Evolutionary conservation across 495 filamentous ascomycete species (phyloP).

Genomic region (Trichoderma virens): DNA sequence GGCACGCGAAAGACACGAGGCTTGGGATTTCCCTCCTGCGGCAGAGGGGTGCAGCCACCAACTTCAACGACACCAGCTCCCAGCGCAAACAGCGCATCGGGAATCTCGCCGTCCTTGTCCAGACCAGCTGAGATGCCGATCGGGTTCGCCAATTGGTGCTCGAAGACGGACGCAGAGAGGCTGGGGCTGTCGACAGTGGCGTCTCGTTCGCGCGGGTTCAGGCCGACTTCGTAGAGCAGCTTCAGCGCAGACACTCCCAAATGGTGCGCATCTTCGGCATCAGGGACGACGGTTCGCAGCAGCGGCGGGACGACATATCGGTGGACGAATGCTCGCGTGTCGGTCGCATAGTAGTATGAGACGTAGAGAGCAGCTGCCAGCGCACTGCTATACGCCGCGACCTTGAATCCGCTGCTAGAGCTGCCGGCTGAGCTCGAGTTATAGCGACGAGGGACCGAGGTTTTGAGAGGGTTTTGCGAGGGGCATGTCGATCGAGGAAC

Average conservation of each 20-base stretch:
- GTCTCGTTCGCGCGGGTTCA: constrained; percentile 70
- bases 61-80: constrained; percentile 83
- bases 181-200: constrained; percentile 15
- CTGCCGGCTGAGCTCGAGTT: constrained; percentile 27
- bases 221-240: constrained; percentile 54
- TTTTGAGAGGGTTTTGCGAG: not conserved
- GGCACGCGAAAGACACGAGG: constrained; percentile 84
- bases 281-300: constrained; percentile 61
- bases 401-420: constrained; percentile 31
- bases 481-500: not conserved
- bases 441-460: constrained; percentile 20
- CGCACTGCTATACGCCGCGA: constrained; percentile 48
- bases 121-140: constrained; percentile 88
- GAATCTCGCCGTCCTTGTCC: constrained; percentile 87
- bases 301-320: constrained; percentile 69
- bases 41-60: constrained; percentile 76
- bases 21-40: constrained; percentile 78
- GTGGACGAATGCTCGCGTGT: constrained; percentile 83
- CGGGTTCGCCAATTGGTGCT: constrained; percentile 69
- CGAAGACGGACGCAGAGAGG: constrained; percentile 59
- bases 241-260: constrained; percentile 62
- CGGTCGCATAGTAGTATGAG: constrained; percentile 73
- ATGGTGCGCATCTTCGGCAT: constrained; percentile 90
- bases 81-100: constrained; percentile 70
- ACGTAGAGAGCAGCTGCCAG: constrained; percentile 29